These are phyloP conservation scores for Sporothrix phasma DNA, from an alignment of 2,329 filamentous ascomycete species.

Conservation along the genomic window DNA sequence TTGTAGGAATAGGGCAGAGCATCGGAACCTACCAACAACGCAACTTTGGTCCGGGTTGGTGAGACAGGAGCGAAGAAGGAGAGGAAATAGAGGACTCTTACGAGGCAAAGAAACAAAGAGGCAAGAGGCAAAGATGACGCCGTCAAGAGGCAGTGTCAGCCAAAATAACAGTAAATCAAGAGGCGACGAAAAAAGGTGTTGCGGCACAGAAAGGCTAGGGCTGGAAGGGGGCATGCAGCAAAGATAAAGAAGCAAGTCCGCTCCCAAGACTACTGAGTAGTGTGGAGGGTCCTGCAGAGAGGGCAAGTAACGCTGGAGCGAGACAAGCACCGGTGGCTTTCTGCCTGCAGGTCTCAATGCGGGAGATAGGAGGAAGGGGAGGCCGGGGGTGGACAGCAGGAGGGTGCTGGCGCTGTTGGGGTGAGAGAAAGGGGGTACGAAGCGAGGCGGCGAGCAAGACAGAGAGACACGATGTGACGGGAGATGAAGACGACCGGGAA, in stretches of 20 bases:
- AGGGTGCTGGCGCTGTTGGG: neutral
- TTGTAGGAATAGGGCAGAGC: neutral
- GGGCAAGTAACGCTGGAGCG: neutral
- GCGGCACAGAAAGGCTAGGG: neutral
- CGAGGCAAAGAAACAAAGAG: neutral
- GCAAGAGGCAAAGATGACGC: neutral
- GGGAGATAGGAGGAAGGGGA: neutral
- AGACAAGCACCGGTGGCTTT: neutral
- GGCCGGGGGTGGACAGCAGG: neutral
- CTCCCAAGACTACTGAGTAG: too few relatives aligned
- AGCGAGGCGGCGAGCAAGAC: neutral
- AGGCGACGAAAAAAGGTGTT: neutral
- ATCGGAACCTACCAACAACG: neutral
- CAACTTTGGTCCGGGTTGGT: neutral
- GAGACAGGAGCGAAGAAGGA: neutral
- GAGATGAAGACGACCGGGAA: neutral
- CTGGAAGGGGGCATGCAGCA: conserved; percentile 2
- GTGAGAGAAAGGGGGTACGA: neutral
- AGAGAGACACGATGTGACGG: neutral
- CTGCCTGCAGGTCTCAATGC: conserved; percentile 1
- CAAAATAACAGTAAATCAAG: neutral
- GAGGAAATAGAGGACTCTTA: too few relatives aligned
- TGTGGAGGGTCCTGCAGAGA: neutral
- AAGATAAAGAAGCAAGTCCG: neutral
- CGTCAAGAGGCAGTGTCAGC: too few relatives aligned